phyloP scores from a whole-genome alignment of 768 basidiomycete genomes.

The Naganishia vishniacii region DNA sequence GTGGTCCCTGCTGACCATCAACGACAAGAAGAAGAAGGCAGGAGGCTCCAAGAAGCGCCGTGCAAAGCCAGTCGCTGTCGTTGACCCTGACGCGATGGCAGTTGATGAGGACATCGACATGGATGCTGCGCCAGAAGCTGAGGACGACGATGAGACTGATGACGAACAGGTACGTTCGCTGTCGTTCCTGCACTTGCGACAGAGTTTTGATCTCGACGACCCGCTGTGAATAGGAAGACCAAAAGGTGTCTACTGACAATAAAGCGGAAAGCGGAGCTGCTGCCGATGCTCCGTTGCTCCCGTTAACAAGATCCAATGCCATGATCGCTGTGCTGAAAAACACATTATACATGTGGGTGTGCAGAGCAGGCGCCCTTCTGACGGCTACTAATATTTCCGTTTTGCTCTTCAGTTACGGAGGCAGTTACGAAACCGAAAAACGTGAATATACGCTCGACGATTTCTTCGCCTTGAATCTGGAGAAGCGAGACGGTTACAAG shows the following conservation, averaged over 20 bases:
- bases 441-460: conserved; percentile 86
- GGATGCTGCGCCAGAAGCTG: conserved; percentile 46
- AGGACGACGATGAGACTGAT: conserved; percentile 49
- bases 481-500: conserved; percentile 72
- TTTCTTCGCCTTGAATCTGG: conserved; percentile 71
- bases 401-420: conserved; percentile 60
- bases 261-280: conserved; percentile 33
- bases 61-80: conserved; percentile 45
- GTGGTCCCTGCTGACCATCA: conserved; percentile 73
- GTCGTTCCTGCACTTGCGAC: too few relatives aligned
- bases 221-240: not conserved
- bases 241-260: not conserved
- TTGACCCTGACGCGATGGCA: conserved; percentile 22
- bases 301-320: conserved; percentile 73
- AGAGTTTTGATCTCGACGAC: too few relatives aligned
- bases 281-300: conserved; percentile 47
- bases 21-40: conserved; percentile 59
- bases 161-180: conserved; percentile 9
- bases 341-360: conserved; percentile 71
- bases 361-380: conserved; percentile 6
- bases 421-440: conserved; percentile 75
- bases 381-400: not conserved
- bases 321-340: conserved; percentile 81
- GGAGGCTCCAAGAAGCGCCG: conserved; percentile 53
- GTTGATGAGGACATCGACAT: conserved; percentile 47